Evolutionary conservation across 805 yeast species (phyloP).

Genomic region (Nakazawaea molendinolei): DNA sequence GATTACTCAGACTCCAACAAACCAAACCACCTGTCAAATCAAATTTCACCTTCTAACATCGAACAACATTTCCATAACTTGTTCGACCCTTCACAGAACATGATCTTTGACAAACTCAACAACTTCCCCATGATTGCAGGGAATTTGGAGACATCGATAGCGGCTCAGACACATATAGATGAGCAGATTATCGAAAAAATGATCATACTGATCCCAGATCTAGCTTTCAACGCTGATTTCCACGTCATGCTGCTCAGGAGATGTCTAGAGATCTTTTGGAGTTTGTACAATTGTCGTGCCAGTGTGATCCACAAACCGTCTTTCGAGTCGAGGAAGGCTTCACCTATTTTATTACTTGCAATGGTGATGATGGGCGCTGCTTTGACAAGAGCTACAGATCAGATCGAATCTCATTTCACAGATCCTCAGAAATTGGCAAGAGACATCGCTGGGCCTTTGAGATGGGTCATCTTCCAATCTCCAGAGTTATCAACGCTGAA

Average conservation of each 20-base stretch:
- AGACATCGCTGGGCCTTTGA: conserved; percentile 34
- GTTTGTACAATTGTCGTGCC: conserved; percentile 50
- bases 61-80: conserved; percentile 6
- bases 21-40: not conserved
- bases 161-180: conserved; percentile 9
- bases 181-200: conserved; percentile 17
- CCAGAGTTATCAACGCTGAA: conserved; percentile 38
- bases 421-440: conserved; percentile 23
- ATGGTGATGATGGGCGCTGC: conserved; percentile 55
- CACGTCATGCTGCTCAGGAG: conserved; percentile 22
- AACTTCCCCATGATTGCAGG: conserved; percentile 5
- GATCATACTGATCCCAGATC: conserved; percentile 19
- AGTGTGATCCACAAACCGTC: conserved; percentile 56
- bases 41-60: conserved; percentile 1
- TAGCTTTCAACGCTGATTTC: conserved; percentile 23
- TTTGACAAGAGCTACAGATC: conserved; percentile 21
- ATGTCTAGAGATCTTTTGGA: conserved; percentile 42
- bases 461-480: conserved; percentile 39
- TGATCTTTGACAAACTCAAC: conserved; percentile 4
- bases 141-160: not conserved
- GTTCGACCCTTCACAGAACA: conserved; percentile 6
- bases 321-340: conserved; percentile 40
- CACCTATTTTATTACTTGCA: conserved; percentile 43
- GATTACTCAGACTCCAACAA: not conserved
- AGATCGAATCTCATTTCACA: conserved; percentile 8